phyloP scores from a whole-genome alignment of 805 yeast species.

The Soucietia sequanensis region DNA sequence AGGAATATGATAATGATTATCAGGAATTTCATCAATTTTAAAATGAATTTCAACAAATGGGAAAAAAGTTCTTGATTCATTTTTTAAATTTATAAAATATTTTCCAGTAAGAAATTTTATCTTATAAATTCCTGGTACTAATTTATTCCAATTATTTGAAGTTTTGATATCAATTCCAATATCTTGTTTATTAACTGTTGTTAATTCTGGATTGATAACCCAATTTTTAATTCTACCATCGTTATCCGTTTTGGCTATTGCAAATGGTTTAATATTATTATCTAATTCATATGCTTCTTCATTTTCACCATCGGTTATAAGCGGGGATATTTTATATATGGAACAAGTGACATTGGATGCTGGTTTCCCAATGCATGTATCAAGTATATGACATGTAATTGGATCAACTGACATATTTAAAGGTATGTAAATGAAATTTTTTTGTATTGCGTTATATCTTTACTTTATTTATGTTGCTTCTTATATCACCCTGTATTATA shows the following conservation, averaged over 20 bases:
- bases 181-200: slow-evolving; percentile 5
- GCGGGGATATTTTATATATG: slow-evolving; percentile 40
- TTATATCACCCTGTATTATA: too few species aligned
- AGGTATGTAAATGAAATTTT: too few species aligned
- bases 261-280: slow-evolving; percentile 45
- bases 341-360: slow-evolving; percentile 75
- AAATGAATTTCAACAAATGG: slow-evolving; percentile 85
- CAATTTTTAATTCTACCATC: slow-evolving; percentile 83
- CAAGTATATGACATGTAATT: slow-evolving; percentile 86
- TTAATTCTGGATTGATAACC: slow-evolving; percentile 45
- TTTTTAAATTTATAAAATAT: slow-evolving; percentile 46
- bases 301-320: slow-evolving; percentile 17
- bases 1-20: slow-evolving; percentile 87
- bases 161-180: slow-evolving; percentile 27
- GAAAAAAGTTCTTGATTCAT: slow-evolving; percentile 60
- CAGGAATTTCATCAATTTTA: slow-evolving; percentile 63
- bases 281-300: slow-evolving; percentile 28
- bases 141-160: slow-evolving; percentile 38
- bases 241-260: slow-evolving; percentile 64
- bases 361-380: slow-evolving; percentile 81
- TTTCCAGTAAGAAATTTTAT: slow-evolving; percentile 74
- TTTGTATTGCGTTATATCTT: too few species aligned
- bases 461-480: too few species aligned
- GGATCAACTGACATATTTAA: slow-evolving; percentile 51
- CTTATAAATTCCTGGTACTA: slow-evolving; percentile 66